These are phyloP conservation scores for Bisporella sp. DNA, from an alignment of 2,329 filamentous ascomycete genomes.

Conservation along the genomic window DNA sequence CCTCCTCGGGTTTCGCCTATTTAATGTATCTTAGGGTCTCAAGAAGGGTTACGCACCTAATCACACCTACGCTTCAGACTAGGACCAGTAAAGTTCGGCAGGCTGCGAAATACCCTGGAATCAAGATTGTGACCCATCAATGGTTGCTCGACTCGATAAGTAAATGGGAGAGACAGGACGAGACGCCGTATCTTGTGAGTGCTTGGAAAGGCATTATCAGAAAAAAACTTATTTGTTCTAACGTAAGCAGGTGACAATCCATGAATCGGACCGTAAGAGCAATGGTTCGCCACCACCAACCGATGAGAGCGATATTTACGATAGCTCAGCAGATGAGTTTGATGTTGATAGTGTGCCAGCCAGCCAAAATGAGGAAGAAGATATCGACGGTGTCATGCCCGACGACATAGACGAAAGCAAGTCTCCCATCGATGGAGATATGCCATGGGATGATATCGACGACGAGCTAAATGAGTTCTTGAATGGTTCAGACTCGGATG, in stretches of 20 bases:
- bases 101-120: constrained; percentile 68
- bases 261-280: constrained; percentile 52
- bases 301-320: constrained; percentile 15
- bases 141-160: constrained; percentile 85
- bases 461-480: constrained; percentile 74
- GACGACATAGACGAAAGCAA: constrained; percentile 41
- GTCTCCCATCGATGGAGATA: constrained; percentile 48
- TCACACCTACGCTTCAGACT: constrained; percentile 62
- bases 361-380: constrained; percentile 30
- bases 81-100: constrained; percentile 88
- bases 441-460: constrained; percentile 58
- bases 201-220: not conserved
- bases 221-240: not conserved
- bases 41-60: constrained; percentile 63
- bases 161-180: constrained; percentile 75
- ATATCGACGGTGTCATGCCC: constrained; percentile 42
- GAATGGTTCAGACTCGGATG: constrained; percentile 34
- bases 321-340: constrained; percentile 25
- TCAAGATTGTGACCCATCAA: constrained; percentile 86
- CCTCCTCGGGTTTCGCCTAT: not conserved
- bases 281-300: not conserved
- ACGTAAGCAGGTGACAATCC: constrained; percentile 51
- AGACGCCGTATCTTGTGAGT: constrained; percentile 45
- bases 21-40: constrained; percentile 38
- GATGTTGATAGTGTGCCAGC: constrained; percentile 26